Base-by-base conservation (phyloP, 192 early-diverging fungal species). In the Linnemannia elongata region DNA sequence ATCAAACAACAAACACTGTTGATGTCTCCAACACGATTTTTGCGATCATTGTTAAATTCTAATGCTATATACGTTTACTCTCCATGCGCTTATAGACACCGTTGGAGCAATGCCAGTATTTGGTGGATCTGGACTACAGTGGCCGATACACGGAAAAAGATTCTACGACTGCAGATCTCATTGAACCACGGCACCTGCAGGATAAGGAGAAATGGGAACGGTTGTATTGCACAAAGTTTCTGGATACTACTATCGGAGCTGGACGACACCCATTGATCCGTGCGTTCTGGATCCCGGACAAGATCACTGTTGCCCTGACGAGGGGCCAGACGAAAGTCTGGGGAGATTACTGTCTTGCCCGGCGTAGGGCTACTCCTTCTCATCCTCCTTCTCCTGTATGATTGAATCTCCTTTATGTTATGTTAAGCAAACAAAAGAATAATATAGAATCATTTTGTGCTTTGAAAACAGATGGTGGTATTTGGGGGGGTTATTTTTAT, bases 321-420 rank as follows among this genome's bases (percentile, higher is more conserved):
- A 74, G 82, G 52, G 90, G 90, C 7, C 74, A 90, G 68, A 72
- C 82, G 13, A 87, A 87, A 35, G 76, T 78, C 6, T 95, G 94
- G 93, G 93, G 93, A 20, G 89, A 92, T 39, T 94, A 94, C 72
- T 95, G 94, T 81, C 63, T 95, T 9, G 85, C 85, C 0, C 70
- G 85, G 33, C 79, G 85, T 20, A 87, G 81, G 36, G 70, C 82
- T 68, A 39, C 63, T 4, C n/a, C n/a, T 33, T 73, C 44, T 18
- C 47, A 49, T 49, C 47, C 47, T 9, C 7, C 35, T 15, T 70
- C 35, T 39, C 35, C 35, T 4, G 69, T 20, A 20, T 38, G 33
- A 30, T 70, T 30, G 7, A n/a, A n/a, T 44, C 42, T 44, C 42
- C 42, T 44, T n/a, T n/a, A n/a, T n/a, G n/a, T n/a, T n/a, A n/a